phyloP scores from a whole-genome alignment of 257 asterid species.

The Echites panduratus region DNA sequence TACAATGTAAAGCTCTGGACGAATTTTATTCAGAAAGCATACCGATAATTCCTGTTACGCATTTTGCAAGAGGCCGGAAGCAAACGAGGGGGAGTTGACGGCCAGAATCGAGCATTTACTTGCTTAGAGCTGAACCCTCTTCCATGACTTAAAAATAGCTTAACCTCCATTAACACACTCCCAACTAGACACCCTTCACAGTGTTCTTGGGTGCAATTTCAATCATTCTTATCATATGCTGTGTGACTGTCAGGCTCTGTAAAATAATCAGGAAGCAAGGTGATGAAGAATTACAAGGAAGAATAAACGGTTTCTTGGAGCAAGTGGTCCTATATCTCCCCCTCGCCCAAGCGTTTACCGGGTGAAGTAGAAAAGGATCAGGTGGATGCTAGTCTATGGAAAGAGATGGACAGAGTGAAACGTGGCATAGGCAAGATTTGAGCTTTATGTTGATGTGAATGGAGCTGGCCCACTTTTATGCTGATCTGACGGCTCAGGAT shows the following conservation, averaged over 20 bases:
- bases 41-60: slow-evolving; percentile 76
- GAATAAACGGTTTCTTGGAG: slow-evolving; percentile 48
- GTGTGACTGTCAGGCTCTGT: slow-evolving; percentile 15
- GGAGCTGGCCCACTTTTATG: too few species aligned
- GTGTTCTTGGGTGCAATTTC: background rate
- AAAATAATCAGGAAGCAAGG: background rate
- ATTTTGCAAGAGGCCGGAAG: slow-evolving; percentile 53
- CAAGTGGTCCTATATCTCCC: slow-evolving; percentile 23
- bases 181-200: slow-evolving; percentile 1
- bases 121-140: slow-evolving; percentile 25
- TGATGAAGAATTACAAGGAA: slow-evolving; percentile 7
- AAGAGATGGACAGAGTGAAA: background rate
- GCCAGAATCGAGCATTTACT: slow-evolving; percentile 31
- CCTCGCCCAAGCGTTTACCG: background rate
- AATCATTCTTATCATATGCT: background rate
- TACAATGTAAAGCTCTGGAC: too few species aligned
- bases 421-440: background rate
- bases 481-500: background rate
- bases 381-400: background rate
- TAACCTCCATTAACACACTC: slow-evolving; percentile 50
- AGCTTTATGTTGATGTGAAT: background rate
- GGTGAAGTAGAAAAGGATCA: background rate
- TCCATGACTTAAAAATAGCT: slow-evolving; percentile 42
- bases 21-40: too few species aligned
- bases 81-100: slow-evolving; percentile 40